Conservation (phyloP, 371 early-diverging fungal species). For the Mucor piriformis region DNA sequence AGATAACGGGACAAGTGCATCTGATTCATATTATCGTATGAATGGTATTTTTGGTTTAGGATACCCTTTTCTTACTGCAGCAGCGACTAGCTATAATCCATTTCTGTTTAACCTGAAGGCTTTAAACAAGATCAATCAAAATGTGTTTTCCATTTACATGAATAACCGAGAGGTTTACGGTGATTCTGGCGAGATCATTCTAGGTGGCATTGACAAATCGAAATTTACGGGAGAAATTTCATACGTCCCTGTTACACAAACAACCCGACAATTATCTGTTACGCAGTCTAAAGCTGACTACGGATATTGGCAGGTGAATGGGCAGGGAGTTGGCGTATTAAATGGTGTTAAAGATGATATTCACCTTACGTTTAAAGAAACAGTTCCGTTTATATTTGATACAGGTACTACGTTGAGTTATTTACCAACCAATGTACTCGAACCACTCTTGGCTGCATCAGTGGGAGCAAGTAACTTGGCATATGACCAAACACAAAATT, state of each 20-base stretch:
- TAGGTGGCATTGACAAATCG: constrained; percentile 58
- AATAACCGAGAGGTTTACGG: constrained; percentile 24
- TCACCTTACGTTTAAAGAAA: not conserved
- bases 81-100: constrained; percentile 37
- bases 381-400: constrained; percentile 34
- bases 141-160: constrained; percentile 46
- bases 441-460: constrained; percentile 24
- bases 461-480: constrained; percentile 25
- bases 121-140: constrained; percentile 32
- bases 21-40: constrained; percentile 3
- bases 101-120: constrained; percentile 45
- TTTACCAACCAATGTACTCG: constrained; percentile 29
- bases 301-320: constrained; percentile 46
- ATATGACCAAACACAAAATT: constrained; percentile 29
- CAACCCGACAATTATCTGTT: not conserved
- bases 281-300: constrained; percentile 9
- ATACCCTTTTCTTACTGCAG: constrained; percentile 41
- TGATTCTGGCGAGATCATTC: constrained; percentile 55
- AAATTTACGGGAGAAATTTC: constrained; percentile 54
- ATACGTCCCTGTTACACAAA: constrained; percentile 42
- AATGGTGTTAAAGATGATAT: not conserved
- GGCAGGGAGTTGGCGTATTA: constrained; percentile 32
- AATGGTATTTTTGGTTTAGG: constrained; percentile 54
- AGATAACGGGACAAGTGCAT: not conserved
- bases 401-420: constrained; percentile 52